Percentiles rank a stretch among this genome's conserved stretches.
Evolutionary conservation across 2,329 filamentous ascomycete genomes (phyloP).

Genomic region (Capronia coronata): DNA sequence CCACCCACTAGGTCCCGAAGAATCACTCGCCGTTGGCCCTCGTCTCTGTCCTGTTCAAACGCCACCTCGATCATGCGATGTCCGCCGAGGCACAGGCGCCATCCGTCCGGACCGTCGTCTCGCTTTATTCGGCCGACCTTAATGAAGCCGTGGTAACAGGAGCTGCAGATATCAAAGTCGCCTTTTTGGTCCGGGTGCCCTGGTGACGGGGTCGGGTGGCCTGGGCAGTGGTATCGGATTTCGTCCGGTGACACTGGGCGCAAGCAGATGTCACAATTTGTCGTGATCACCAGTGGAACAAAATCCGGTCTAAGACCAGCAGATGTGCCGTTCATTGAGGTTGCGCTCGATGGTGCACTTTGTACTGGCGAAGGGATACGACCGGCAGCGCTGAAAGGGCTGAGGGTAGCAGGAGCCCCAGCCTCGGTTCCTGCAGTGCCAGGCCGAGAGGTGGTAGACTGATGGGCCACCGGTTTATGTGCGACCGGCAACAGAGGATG

Average conservation of each 20-base stretch:
- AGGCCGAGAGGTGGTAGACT: background rate
- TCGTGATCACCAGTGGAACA: constrained; percentile 64
- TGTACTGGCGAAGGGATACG: constrained; percentile 21
- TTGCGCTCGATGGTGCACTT: constrained; percentile 20
- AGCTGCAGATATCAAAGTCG: constrained; percentile 79
- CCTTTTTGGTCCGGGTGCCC: constrained; percentile 51
- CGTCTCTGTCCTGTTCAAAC: constrained; percentile 59
- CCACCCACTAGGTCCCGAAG: constrained; percentile 73
- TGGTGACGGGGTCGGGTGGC: constrained; percentile 45
- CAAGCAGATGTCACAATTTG: constrained; percentile 71
- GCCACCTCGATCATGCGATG: constrained; percentile 80
- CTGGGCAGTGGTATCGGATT: constrained; percentile 70
- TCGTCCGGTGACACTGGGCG: constrained; percentile 63
- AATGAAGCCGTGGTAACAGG: constrained; percentile 67
- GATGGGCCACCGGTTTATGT: constrained; percentile 43
- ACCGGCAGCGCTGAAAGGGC: constrained; percentile 12
- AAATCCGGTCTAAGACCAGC: constrained; percentile 38
- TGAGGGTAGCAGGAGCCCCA: constrained; percentile 10
- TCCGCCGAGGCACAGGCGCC: constrained; percentile 71
- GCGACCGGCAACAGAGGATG: constrained; percentile 73
- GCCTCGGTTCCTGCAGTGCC: constrained; percentile 2
- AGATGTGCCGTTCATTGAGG: constrained; percentile 15
- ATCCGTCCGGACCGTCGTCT: constrained; percentile 72
- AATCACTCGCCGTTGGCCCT: constrained; percentile 62
- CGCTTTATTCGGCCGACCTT: constrained; percentile 57